These are phyloP conservation scores for Solanum raphanifolium DNA, from an alignment of 257 asterid genomes.

Conservation along the genomic window DNA sequence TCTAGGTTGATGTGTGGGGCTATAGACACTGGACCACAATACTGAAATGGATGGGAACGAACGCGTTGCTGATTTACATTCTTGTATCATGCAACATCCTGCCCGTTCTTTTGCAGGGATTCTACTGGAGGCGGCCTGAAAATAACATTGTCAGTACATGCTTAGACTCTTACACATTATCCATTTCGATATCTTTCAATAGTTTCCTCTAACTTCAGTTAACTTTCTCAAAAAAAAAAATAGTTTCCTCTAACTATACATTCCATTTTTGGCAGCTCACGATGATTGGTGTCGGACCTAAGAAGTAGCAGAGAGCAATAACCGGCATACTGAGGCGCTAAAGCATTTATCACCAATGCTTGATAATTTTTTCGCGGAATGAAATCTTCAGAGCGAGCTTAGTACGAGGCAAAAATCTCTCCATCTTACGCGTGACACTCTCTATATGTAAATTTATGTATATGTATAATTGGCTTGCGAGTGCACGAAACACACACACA, in stretches of 20 bases:
- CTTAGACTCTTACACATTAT: neutral
- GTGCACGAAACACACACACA: neutral
- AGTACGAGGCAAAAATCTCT: neutral
- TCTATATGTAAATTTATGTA: slow-evolving; percentile 2
- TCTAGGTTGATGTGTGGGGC: slow-evolving; percentile 49
- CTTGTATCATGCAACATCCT: slow-evolving; percentile 57
- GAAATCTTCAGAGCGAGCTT: neutral
- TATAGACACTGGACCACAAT: slow-evolving; percentile 23
- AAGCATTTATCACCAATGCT: neutral
- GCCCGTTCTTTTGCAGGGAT: slow-evolving; percentile 47
- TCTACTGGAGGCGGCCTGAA: slow-evolving; percentile 42
- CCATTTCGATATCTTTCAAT: neutral
- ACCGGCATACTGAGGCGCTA: neutral
- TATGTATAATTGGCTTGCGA: neutral
- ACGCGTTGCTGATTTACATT: slow-evolving; percentile 40
- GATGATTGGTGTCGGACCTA: slow-evolving; percentile 6
- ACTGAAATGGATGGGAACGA: slow-evolving; percentile 54
- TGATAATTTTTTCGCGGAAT: neutral
- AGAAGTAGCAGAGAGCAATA: neutral
- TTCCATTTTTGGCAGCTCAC: slow-evolving; percentile 1
- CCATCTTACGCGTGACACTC: neutral
- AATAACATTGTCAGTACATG: slow-evolving; percentile 38
- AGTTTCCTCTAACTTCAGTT: neutral
- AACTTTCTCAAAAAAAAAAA: too few relatives aligned
- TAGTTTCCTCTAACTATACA: neutral